phyloP scores from a whole-genome alignment of 495 filamentous ascomycete species.

The Aspergillus saccharolyticus region DNA sequence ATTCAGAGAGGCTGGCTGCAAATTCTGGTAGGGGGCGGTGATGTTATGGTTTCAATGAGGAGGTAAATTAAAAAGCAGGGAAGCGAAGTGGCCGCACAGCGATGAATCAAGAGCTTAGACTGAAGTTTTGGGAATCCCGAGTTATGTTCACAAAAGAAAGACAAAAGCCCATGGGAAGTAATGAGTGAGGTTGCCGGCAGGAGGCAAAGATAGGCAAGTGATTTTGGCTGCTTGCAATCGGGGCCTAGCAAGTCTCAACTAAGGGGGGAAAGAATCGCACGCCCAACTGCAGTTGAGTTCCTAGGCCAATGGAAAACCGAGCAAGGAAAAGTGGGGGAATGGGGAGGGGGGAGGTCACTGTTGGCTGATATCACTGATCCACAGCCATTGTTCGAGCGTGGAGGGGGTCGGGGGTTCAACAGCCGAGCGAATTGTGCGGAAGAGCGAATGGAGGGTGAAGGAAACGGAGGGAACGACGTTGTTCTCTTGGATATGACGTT shows the following conservation, averaged over 20 bases:
- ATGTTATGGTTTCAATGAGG: neutral
- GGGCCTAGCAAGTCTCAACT: constrained; percentile 12
- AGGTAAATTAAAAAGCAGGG: neutral
- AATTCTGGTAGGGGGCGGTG: neutral
- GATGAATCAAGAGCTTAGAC: neutral
- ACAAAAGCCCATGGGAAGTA: neutral
- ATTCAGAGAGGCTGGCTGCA: neutral
- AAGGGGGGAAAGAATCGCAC: constrained; percentile 12
- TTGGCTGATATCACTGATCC: constrained; percentile 30
- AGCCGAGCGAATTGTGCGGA: constrained; percentile 15
- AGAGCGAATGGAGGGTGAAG: constrained; percentile 17
- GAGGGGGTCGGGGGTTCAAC: constrained; percentile 13
- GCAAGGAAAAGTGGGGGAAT: constrained; percentile 17
- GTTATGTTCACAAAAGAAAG: neutral
- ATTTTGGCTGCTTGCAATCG: constrained; percentile 7
- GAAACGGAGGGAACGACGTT: constrained; percentile 10
- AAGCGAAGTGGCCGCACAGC: neutral
- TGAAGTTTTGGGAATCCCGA: neutral
- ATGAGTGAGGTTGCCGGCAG: neutral
- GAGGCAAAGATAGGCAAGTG: constrained; percentile 1
- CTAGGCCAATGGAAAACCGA: constrained; percentile 18
- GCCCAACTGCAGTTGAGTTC: constrained; percentile 12
- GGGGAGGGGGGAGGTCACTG: constrained; percentile 6
- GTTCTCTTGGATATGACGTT: constrained; percentile 27
- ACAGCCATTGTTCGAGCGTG: constrained; percentile 20